phyloP scores from a whole-genome alignment of 352 stramenopile species.

The Pythium grandisporangium region DNA sequence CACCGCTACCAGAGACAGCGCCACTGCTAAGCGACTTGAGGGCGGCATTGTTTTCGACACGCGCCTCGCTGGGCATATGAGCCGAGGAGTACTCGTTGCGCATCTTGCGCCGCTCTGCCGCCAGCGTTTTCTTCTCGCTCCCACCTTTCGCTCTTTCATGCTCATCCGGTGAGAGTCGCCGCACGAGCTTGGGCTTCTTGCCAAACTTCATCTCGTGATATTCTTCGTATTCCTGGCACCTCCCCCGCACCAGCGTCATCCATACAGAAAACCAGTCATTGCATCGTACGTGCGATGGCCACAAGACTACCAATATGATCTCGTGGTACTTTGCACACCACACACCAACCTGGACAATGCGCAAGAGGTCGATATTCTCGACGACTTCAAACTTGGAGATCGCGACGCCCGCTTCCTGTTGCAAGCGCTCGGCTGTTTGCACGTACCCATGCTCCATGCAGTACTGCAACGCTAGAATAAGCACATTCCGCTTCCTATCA shows the following conservation, averaged over 20 bases:
- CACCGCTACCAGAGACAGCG: conserved; percentile 3
- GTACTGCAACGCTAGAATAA: conserved; percentile 82
- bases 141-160: conserved; percentile 31
- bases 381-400: conserved; percentile 88
- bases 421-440: conserved; percentile 75
- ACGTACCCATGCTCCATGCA: conserved; percentile 83
- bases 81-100: conserved; percentile 73
- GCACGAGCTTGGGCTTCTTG: conserved; percentile 81
- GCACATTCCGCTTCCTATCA: conserved; percentile 77
- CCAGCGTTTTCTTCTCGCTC: conserved; percentile 48
- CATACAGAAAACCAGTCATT: too few relatives aligned
- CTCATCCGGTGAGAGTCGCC: conserved; percentile 52
- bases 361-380: conserved; percentile 88
- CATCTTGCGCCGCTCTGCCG: conserved; percentile 45
- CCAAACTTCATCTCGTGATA: conserved; percentile 91
- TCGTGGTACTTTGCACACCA: too few relatives aligned
- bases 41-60: conserved; percentile 73
- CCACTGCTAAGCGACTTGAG: conserved; percentile 42
- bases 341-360: conserved; percentile 58
- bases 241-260: too few relatives aligned
- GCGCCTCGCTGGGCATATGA: conserved; percentile 62
- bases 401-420: conserved; percentile 76
- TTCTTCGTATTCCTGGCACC: conserved; percentile 82
- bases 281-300: too few relatives aligned
- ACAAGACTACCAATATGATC: too few relatives aligned